Conservation (phyloP, 2,329 filamentous ascomycete species). For the Aureobasidium sp. region DNA sequence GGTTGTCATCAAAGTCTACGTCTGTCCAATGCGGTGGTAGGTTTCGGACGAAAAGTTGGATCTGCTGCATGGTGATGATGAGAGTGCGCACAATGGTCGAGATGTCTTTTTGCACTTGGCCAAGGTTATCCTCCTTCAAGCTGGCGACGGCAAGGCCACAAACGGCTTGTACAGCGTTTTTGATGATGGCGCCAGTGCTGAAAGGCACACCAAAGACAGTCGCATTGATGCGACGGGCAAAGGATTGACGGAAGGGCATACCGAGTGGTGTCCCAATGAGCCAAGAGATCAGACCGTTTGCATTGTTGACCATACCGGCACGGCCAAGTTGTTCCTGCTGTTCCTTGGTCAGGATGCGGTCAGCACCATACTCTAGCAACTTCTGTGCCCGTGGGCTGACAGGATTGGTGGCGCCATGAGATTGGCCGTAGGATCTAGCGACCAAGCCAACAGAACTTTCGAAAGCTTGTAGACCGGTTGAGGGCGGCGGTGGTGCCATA, state of each 20-base stretch:
- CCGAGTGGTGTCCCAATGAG: slow-evolving; percentile 52
- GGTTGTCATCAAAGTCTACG: slow-evolving; percentile 46
- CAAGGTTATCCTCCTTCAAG: slow-evolving; percentile 72
- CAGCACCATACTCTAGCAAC: slow-evolving; percentile 23
- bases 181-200: slow-evolving; percentile 59
- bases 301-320: slow-evolving; percentile 41
- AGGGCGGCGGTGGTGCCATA: slow-evolving; percentile 27
- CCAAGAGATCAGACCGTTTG: slow-evolving; percentile 36
- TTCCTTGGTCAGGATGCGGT: slow-evolving; percentile 33
- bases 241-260: slow-evolving; percentile 62
- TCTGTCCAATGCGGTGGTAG: slow-evolving; percentile 75
- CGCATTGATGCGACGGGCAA: slow-evolving; percentile 56
- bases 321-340: slow-evolving; percentile 48
- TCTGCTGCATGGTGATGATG: slow-evolving; percentile 58
- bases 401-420: slow-evolving; percentile 32
- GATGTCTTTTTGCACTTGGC: slow-evolving; percentile 79
- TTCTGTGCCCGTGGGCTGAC: slow-evolving; percentile 32
- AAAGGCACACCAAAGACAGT: slow-evolving; percentile 69
- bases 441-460: slow-evolving; percentile 38
- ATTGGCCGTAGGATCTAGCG: slow-evolving; percentile 44
- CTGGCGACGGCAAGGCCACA: slow-evolving; percentile 60
- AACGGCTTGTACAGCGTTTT: slow-evolving; percentile 63
- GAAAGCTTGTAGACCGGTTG: slow-evolving; percentile 31
- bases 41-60: slow-evolving; percentile 59
- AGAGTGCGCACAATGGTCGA: slow-evolving; percentile 66